Evolutionary conservation across 129 eudicot genomes (phyloP).

Genomic region (Glebionis coronaria): DNA sequence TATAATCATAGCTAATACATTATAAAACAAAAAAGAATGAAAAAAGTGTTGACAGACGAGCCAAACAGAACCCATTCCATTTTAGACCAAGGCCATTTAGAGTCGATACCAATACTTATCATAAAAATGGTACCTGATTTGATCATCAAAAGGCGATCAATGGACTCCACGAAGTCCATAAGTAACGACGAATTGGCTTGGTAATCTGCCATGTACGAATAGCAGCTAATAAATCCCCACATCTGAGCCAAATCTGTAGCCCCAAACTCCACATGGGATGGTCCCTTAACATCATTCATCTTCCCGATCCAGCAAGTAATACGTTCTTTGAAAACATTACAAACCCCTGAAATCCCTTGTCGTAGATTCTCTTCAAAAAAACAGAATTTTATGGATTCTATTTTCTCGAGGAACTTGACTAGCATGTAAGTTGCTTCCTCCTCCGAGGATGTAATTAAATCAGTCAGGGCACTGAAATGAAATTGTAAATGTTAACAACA

Average conservation of each 20-base stretch:
- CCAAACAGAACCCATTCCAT: too few species aligned
- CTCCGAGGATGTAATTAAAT: conserved; percentile 41
- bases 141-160: conserved; percentile 58
- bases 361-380: conserved; percentile 38
- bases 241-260: conserved; percentile 49
- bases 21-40: too few species aligned
- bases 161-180: conserved; percentile 66
- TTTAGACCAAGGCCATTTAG: too few species aligned
- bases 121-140: conserved; percentile 41
- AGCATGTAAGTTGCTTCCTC: conserved; percentile 62
- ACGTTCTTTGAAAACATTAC: conserved; percentile 28
- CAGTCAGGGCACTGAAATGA: conserved; percentile 58
- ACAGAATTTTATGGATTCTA: conserved; percentile 33
- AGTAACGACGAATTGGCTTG: conserved; percentile 43
- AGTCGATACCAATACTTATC: too few species aligned
- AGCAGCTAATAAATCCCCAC: conserved; percentile 75
- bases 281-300: conserved; percentile 38
- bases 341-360: conserved; percentile 33
- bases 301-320: conserved; percentile 47
- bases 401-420: conserved; percentile 53
- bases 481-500: conserved; percentile 14
- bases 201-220: conserved; percentile 46
- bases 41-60: too few species aligned
- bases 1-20: too few species aligned
- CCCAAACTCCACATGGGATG: conserved; percentile 30